A percentile compares a stretch with the other conserved stretches of the same genome.
phyloP scores from a whole-genome alignment of 2,329 filamentous ascomycete genomes.

The Dothistroma pini region DNA sequence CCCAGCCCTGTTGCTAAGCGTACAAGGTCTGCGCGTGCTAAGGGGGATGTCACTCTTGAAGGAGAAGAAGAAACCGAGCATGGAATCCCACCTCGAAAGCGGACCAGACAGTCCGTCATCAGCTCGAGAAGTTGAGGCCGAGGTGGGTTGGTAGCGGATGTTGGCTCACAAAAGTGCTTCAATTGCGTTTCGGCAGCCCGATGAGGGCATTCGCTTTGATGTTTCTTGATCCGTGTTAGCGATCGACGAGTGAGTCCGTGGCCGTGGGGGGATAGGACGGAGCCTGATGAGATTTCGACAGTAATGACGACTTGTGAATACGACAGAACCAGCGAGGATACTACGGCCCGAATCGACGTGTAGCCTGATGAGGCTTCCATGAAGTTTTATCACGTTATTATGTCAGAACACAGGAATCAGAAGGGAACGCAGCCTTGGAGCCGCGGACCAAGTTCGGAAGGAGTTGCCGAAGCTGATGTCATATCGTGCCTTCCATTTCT shows the following conservation, averaged over 20 bases:
- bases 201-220: background rate
- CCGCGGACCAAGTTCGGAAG: no score
- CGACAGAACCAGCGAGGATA: background rate
- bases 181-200: background rate
- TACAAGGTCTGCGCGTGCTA: background rate
- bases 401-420: no score
- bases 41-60: background rate
- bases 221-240: background rate
- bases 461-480: no score
- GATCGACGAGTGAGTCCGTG: background rate
- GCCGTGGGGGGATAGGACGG: background rate
- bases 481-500: background rate
- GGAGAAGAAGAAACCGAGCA: constrained; percentile 1
- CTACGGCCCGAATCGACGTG: background rate
- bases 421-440: background rate
- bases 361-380: no score
- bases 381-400: no score
- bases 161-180: background rate
- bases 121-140: constrained; percentile 1
- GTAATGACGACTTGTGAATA: background rate
- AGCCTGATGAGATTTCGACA: background rate
- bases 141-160: background rate
- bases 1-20: constrained; percentile 3
- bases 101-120: constrained; percentile 4
- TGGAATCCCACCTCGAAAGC: background rate